phyloP scores from a whole-genome alignment of 208 protist species.

The Acanthamoeba triangularis region DNA sequence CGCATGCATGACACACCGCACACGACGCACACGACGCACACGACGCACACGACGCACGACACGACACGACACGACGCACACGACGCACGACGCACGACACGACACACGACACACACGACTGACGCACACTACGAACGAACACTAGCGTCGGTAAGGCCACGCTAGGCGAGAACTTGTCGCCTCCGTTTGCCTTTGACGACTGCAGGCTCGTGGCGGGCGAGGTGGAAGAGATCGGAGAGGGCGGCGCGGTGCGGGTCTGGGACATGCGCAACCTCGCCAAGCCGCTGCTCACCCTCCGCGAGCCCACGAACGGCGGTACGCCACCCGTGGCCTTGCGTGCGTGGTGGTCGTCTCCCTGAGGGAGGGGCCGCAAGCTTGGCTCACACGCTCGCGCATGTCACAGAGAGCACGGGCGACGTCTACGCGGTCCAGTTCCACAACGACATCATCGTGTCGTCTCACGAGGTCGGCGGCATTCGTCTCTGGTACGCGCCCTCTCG shows the following conservation, averaged over 20 bases:
- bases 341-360: background rate
- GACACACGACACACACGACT: background rate
- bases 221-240: constrained; percentile 23
- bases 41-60: no score
- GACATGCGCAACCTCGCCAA: constrained; percentile 1
- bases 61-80: no score
- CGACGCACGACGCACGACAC: no score
- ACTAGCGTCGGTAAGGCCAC: background rate
- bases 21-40: background rate
- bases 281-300: background rate
- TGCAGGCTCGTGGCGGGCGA: background rate
- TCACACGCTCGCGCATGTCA: background rate
- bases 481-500: background rate
- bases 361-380: background rate
- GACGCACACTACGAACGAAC: background rate
- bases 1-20: no score
- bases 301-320: background rate
- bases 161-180: background rate
- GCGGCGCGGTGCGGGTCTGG: background rate
- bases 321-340: background rate
- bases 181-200: background rate
- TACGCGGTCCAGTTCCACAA: background rate
- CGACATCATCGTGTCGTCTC: constrained; percentile 9
- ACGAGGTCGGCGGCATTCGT: background rate
- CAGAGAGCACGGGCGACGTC: constrained; percentile 27